Base-by-base conservation (phyloP, 2,329 filamentous ascomycete species). In the Byssochlamys sp. region DNA sequence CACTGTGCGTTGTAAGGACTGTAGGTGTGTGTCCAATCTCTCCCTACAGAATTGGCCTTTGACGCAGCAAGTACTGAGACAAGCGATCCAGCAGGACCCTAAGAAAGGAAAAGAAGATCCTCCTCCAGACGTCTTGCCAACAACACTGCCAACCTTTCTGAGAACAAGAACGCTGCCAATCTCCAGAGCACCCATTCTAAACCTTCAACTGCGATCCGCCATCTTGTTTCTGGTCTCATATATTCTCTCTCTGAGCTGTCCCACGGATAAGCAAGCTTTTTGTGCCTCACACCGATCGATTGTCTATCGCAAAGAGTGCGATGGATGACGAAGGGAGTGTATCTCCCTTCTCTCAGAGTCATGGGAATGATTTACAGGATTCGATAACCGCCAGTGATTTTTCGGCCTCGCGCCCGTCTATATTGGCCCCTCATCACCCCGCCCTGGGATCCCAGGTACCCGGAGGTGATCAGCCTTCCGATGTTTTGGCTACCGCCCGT, bases 401-500 rank as follows among this genome's bases (percentile, higher is more conserved):
- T 25, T 61, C 63, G 50, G 56, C 65, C 48, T 60, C 61, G 9
- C 59, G 60, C 29, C 57, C 62, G 35, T 57, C 61, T 29, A 57
- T 59, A 56, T 61, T 61, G 24, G 61, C 57, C 7, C 62, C 54
- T 24, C 39, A 50, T 25, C 55, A 60, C 55, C 19, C 35, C 24
- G 49, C 25, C 31, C 63, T 64, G 51, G 52, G 51, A 52, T 54
- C 58, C 14, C 66, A 64, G 53, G 50, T 54, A 14, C 55, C 49
- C 61, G 64, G 56, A 50, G 54, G 52, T 24, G 70, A 70, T 39
- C 55, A 55, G 55, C 58, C 55, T 57, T 59, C 62, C 7, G 71
- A 72, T 35, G 55, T 56, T 53, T 64, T 67, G 28, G 58, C 80
- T 56, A 76, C 81, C 14, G 55, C 58, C 39, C 62, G 63, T 27